A percentile compares a stretch with the other conserved stretches of the same genome.
These are phyloP conservation scores for Castanospermum australe DNA, from an alignment of 306 rosid genomes.

Conservation along the genomic window DNA sequence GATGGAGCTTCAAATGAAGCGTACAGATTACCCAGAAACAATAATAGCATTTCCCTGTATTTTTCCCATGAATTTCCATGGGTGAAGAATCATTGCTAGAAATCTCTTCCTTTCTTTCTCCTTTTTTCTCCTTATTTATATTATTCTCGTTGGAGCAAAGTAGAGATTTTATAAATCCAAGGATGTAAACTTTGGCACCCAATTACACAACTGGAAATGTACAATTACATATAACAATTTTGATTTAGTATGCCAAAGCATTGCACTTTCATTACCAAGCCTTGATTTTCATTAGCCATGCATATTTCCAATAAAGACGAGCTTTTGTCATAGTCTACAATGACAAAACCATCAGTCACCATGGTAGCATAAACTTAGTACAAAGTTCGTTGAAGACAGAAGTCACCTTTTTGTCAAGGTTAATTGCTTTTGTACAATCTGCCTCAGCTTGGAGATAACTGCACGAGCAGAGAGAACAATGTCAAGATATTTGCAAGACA, in stretches of 20 bases:
- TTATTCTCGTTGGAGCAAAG: background rate
- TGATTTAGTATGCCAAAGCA: background rate
- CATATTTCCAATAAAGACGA: background rate
- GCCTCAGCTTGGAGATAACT: conserved; percentile 87
- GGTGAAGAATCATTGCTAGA: background rate
- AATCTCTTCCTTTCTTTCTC: background rate
- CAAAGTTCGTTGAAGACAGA: background rate
- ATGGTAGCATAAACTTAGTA: background rate
- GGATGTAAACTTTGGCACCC: background rate
- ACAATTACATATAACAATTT: background rate
- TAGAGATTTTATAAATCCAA: background rate
- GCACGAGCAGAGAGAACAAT: conserved; percentile 28
- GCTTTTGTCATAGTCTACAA: background rate
- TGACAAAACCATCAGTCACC: conserved; percentile 6
- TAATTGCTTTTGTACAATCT: conserved; percentile 82
- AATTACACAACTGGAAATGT: background rate
- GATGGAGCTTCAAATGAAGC: background rate
- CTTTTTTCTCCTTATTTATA: background rate
- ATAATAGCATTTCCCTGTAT: background rate
- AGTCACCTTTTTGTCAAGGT: conserved; percentile 84
- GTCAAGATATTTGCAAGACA: conserved; percentile 33
- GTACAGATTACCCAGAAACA: background rate
- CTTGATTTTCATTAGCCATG: background rate
- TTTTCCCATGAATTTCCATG: background rate
- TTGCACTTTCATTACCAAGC: background rate